These are phyloP conservation scores for Pestalotiopsis sp. DNA, from an alignment of 2,329 filamentous ascomycete genomes.

Conservation along the genomic window DNA sequence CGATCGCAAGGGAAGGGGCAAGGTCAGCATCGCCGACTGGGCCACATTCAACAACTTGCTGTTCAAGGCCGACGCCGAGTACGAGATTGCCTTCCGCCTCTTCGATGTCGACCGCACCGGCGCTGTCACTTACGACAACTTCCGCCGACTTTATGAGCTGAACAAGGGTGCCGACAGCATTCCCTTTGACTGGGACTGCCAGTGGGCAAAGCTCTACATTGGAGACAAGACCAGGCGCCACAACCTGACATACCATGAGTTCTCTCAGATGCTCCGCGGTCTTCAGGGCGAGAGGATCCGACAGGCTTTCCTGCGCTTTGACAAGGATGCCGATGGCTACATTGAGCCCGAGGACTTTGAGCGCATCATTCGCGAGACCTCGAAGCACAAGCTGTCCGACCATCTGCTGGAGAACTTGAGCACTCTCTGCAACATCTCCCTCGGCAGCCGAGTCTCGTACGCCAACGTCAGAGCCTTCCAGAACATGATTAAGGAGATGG, in stretches of 20 bases:
- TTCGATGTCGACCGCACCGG: conserved; percentile 88
- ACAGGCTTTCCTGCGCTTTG: conserved; percentile 91
- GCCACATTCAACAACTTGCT: conserved; percentile 92
- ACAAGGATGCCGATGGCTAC: conserved; percentile 90
- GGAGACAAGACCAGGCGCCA: conserved; percentile 87
- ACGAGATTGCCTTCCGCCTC: conserved; percentile 96
- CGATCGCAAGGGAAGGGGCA: conserved; percentile 75
- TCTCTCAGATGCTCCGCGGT: conserved; percentile 96
- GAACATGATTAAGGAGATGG: conserved; percentile 98
- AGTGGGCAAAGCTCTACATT: conserved; percentile 95
- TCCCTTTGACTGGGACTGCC: conserved; percentile 95
- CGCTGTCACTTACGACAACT: conserved; percentile 85
- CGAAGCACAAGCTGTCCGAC: conserved; percentile 95
- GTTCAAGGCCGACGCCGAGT: conserved; percentile 93
- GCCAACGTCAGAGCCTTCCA: conserved; percentile 97
- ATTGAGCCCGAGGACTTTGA: conserved; percentile 96
- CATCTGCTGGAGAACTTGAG: conserved; percentile 89
- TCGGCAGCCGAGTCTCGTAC: conserved; percentile 92
- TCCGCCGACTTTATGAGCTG: conserved; percentile 81
- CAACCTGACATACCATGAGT: conserved; percentile 92
- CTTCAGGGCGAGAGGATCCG: conserved; percentile 94
- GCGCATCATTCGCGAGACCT: conserved; percentile 91
- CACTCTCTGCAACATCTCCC: conserved; percentile 92
- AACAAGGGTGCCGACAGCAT: conserved; percentile 87
- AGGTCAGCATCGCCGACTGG: conserved; percentile 84